phyloP scores from a whole-genome alignment of 108 stramenopile genomes.

The Pelagomonas calceolata region DNA sequence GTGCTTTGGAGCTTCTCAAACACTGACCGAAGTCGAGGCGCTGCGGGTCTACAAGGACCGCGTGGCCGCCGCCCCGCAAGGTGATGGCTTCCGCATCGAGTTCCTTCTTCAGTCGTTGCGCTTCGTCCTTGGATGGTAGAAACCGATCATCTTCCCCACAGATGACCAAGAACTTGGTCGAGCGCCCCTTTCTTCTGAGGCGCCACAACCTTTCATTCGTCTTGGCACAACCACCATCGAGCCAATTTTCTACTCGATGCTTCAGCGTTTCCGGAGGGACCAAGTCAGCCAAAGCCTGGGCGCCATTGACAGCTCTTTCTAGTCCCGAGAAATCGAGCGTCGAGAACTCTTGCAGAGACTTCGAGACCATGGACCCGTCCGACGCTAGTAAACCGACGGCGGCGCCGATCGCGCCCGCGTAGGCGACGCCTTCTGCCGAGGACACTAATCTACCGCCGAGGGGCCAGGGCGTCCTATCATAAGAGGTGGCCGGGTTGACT shows the following conservation, averaged over 20 bases:
- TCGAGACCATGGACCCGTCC: background rate
- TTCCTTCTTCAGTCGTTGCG: conserved; percentile 36
- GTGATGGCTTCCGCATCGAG: background rate
- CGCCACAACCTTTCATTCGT: background rate
- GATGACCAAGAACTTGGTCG: conserved; percentile 30
- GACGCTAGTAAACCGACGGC: background rate
- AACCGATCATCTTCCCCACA: conserved; percentile 62
- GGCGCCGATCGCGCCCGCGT: background rate
- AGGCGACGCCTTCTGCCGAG: background rate
- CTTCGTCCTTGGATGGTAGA: conserved; percentile 57
- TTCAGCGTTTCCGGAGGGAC: conserved; percentile 50
- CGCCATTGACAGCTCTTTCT: background rate
- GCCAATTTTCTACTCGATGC: conserved; percentile 60
- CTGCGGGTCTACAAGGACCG: background rate
- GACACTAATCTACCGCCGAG: background rate
- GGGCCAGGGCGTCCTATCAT: conserved; percentile 60
- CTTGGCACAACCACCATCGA: conserved; percentile 2
- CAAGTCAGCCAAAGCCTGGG: conserved; percentile 28
- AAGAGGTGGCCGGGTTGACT: conserved; percentile 78
- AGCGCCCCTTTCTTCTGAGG: background rate
- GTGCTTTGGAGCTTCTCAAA: background rate
- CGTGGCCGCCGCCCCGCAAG: background rate
- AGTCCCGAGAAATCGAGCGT: background rate
- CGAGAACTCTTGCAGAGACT: background rate
- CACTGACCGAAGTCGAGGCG: background rate